phyloP scores from a whole-genome alignment of 1,139 yeast genomes.

The Pichiaceae sp. region DNA sequence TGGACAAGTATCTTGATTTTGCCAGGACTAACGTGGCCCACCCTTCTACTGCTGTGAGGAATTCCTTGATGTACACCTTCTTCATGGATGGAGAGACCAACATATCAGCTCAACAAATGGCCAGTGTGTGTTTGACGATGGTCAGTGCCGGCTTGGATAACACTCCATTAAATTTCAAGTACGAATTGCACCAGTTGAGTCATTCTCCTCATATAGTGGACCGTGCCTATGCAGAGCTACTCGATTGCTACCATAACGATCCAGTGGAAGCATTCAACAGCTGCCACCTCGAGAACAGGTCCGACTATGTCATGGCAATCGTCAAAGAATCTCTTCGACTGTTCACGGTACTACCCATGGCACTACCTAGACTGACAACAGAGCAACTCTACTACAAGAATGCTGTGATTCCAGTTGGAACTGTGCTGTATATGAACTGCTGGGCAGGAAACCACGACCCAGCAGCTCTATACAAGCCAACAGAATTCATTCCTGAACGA shows the following conservation, averaged over 20 bases:
- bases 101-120: slow-evolving; percentile 33
- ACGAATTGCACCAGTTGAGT: slow-evolving; percentile 54
- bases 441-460: slow-evolving; percentile 66
- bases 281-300: slow-evolving; percentile 22
- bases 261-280: slow-evolving; percentile 37
- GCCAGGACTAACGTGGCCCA: slow-evolving; percentile 11
- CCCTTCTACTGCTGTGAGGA: slow-evolving; percentile 6
- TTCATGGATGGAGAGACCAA: slow-evolving; percentile 9
- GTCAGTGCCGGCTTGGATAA: slow-evolving; percentile 77
- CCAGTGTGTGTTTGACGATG: slow-evolving; percentile 64
- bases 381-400: slow-evolving; percentile 33
- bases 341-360: slow-evolving; percentile 60
- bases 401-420: slow-evolving; percentile 42
- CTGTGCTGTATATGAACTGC: slow-evolving; percentile 57
- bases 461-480: slow-evolving; percentile 37
- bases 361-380: slow-evolving; percentile 56
- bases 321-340: slow-evolving; percentile 55
- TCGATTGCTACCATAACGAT: slow-evolving; percentile 26
- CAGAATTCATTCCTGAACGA: slow-evolving; percentile 47
- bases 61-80: slow-evolving; percentile 21
- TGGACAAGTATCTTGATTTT: slow-evolving; percentile 30
- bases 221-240: slow-evolving; percentile 30
- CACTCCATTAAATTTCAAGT: slow-evolving; percentile 55
- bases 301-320: slow-evolving; percentile 48
- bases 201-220: slow-evolving; percentile 38